Conservation (phyloP, 139 green algal species). For the Chlorella sp. region DNA sequence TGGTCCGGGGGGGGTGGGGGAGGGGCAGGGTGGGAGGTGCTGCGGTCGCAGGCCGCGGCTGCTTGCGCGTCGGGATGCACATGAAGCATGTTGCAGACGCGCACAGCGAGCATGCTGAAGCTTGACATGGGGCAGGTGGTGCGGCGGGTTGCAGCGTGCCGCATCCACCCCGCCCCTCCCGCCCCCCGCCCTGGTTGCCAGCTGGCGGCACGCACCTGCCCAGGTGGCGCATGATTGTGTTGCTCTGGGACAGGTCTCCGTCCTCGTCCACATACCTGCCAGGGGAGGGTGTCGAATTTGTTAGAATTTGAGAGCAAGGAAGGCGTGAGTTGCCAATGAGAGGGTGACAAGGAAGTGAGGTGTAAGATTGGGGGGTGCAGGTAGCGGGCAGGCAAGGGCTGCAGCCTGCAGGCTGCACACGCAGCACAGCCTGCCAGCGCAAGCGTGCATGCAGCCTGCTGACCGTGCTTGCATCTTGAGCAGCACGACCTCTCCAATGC, state of each 20-base stretch:
- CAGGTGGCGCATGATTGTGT: slow-evolving; percentile 59
- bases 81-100: neutral
- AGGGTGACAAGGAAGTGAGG: no score
- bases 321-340: no score
- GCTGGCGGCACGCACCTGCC: neutral
- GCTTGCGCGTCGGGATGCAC: no score
- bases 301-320: no score
- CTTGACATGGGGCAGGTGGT: no score
- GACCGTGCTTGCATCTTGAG: neutral
- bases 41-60: no score
- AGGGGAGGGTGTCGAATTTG: no score
- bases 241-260: slow-evolving; percentile 55
- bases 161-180: neutral
- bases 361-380: neutral
- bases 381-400: neutral
- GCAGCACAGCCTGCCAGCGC: no score
- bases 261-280: slow-evolving; percentile 56
- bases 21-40: no score
- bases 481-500: no score
- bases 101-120: no score
- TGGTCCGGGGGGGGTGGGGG: no score
- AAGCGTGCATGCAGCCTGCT: neutral
- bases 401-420: neutral
- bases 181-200: neutral
- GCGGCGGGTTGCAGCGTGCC: neutral